Conservation (phyloP, 2,329 filamentous ascomycete species). For the Sordariomycetes sp. region DNA sequence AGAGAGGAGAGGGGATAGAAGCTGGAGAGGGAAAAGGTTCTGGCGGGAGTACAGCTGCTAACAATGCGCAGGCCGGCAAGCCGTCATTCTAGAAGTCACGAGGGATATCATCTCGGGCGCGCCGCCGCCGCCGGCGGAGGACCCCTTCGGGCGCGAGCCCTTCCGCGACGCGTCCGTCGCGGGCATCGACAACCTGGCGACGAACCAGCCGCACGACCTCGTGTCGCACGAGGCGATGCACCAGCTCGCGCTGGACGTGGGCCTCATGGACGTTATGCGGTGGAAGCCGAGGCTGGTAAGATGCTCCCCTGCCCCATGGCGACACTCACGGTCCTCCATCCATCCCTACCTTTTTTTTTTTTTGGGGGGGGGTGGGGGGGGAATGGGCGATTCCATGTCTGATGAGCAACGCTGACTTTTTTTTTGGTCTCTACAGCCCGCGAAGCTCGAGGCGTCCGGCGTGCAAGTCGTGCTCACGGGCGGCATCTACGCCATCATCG, state of each 20-base stretch:
- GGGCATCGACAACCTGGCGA: slow-evolving; percentile 59
- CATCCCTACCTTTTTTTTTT: background rate
- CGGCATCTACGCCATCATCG: slow-evolving; percentile 73
- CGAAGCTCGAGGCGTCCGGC: slow-evolving; percentile 61
- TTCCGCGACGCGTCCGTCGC: slow-evolving; percentile 59
- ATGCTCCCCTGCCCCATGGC: slow-evolving; percentile 1
- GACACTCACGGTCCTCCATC: background rate
- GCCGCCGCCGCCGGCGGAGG: slow-evolving; percentile 11
- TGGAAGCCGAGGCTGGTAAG: slow-evolving; percentile 80
- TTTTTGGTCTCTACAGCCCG: slow-evolving; percentile 25
- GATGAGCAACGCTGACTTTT: slow-evolving; percentile 2
- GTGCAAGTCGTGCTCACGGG: slow-evolving; percentile 61
- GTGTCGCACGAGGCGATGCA: slow-evolving; percentile 54
- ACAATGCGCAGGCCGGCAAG: slow-evolving; percentile 12
- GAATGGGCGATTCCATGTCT: too few relatives aligned
- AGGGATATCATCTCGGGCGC: slow-evolving; percentile 46
- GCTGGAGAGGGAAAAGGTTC: background rate
- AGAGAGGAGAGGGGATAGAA: background rate
- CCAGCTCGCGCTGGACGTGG: slow-evolving; percentile 54
- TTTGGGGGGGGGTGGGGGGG: background rate
- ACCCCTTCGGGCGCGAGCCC: slow-evolving; percentile 44
- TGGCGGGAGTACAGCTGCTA: background rate
- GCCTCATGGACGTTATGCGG: slow-evolving; percentile 62
- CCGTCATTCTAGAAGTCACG: slow-evolving; percentile 13
- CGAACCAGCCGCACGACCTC: slow-evolving; percentile 43